These are phyloP conservation scores for Blastobotrys muscicola DNA, from an alignment of 805 yeast species.

Conservation along the genomic window DNA sequence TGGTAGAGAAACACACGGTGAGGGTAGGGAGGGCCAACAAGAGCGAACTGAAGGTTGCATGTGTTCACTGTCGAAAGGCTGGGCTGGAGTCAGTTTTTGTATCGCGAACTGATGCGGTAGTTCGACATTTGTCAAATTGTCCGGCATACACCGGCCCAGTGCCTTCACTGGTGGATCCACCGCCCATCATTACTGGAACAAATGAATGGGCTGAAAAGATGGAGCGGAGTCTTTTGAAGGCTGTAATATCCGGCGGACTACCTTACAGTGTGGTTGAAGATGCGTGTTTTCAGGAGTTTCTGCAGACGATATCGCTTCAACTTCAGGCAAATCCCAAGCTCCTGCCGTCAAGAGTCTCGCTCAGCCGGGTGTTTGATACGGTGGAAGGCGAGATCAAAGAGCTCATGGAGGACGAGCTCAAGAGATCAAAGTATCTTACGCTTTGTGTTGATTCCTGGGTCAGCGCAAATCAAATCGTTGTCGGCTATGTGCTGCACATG, in stretches of 20 bases:
- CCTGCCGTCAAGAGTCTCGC: not conserved
- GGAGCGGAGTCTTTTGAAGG: constrained; percentile 1
- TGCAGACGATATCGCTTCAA: constrained; percentile 1
- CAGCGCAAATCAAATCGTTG: not conserved
- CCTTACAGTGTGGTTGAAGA: constrained; percentile 1
- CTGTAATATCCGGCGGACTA: constrained; percentile 1
- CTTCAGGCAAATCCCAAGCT: not conserved
- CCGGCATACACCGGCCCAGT: not conserved
- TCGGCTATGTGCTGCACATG: not conserved
- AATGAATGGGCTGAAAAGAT: not conserved
- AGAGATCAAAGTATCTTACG: not conserved
- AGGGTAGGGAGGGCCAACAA: constrained; percentile 5
- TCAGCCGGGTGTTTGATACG: not conserved
- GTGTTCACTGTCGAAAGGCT: constrained; percentile 1
- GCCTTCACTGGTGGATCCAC: not conserved
- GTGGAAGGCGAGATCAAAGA: constrained; percentile 1
- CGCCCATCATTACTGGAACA: not conserved
- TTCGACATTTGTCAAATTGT: not conserved
- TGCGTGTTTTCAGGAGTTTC: constrained; percentile 1
- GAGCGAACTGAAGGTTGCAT: constrained; percentile 4
- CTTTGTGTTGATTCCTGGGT: constrained; percentile 3
- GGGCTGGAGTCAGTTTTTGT: constrained; percentile 3
- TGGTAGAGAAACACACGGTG: constrained; percentile 3
- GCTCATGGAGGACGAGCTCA: not conserved
- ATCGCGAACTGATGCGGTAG: constrained; percentile 3